Evolutionary conservation across 805 yeast species (phyloP), one percentile per base, ranked within the genome.

Genomic region (Candida sonorensis): DNA sequence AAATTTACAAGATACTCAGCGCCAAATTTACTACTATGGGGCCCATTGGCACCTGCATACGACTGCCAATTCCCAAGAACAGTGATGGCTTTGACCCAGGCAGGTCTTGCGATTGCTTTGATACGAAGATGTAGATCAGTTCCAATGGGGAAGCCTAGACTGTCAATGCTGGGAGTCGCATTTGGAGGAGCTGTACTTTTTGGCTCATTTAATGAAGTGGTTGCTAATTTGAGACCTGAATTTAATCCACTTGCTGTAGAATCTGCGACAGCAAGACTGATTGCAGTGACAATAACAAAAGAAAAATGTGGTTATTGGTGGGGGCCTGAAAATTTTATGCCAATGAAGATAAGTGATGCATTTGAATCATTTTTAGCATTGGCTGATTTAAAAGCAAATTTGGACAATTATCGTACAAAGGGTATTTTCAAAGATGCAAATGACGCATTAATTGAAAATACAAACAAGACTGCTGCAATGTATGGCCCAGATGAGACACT

Each of bases 301-400:
- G 72, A 67, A 20, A 62, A 53, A 29, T 50, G 45, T 10, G 66
- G 69, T 10, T 55, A 59, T 35, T 58, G 64, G 51, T 73, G 74
- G 75, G 79, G 79, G 0, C 76, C 76, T 10, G 54, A 54, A 30
- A 50, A 60, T 26, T 66, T 59, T 48, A 53, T 47, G 40, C 77
- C 78, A 2, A 68, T 72, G 75, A 46, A 21, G 8, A 44, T 56
- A 29, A 18, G 40, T 7, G 36, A 38, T 20, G 34, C 46, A n/a
- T 34, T 44, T 38, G 42, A 42, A 17, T 30, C 37, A 11, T 33
- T 42, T 17, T 35, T 34, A 20, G 35, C 44, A 6, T 39, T 46
- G 38, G 43, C 40, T 17, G 46, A 38, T 10, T 39, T 41, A 24
- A 14, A 18, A 13, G 23, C 10, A 11, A 4, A 17, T 8, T 18